Conservation (phyloP, 306 rosid species). For the Lupinus albus region DNA sequence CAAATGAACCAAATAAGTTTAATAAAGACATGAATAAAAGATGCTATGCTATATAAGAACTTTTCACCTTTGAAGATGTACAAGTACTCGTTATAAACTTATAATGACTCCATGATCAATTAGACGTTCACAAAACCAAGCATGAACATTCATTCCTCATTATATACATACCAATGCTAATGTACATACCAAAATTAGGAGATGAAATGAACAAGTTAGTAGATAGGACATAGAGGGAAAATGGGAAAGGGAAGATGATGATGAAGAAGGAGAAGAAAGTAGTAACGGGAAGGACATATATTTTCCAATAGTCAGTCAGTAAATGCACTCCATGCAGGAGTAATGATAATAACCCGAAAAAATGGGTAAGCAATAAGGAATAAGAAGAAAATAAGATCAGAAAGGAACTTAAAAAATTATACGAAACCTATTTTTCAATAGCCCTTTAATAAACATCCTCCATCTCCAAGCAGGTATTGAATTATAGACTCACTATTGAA, state of each 20-base stretch:
- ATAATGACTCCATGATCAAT: constrained; percentile 26
- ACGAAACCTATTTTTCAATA: not conserved
- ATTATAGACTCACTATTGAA: constrained; percentile 20
- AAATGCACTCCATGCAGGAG: constrained; percentile 22
- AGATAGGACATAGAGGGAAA: constrained; percentile 10
- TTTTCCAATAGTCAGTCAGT: constrained; percentile 18
- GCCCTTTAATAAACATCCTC: not conserved
- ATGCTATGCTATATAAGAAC: not conserved
- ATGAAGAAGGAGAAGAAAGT: constrained; percentile 25
- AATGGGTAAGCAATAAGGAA: constrained; percentile 4
- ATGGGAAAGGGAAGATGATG: not conserved
- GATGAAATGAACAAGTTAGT: constrained; percentile 8
- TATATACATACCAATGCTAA: constrained; percentile 8
- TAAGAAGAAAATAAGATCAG: constrained; percentile 5
- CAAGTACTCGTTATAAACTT: not conserved
- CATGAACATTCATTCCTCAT: constrained; percentile 16
- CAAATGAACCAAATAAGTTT: constrained; percentile 25
- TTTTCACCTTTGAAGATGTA: constrained; percentile 25
- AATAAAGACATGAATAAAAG: constrained; percentile 20
- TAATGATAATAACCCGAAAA: not conserved
- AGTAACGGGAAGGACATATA: constrained; percentile 18
- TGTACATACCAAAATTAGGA: constrained; percentile 15
- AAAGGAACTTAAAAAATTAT: constrained; percentile 7
- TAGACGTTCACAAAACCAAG: constrained; percentile 18
- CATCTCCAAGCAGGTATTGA: not conserved